phyloP scores from a whole-genome alignment of 2,329 filamentous ascomycete genomes.

The Colletotrichum echinochloae region DNA sequence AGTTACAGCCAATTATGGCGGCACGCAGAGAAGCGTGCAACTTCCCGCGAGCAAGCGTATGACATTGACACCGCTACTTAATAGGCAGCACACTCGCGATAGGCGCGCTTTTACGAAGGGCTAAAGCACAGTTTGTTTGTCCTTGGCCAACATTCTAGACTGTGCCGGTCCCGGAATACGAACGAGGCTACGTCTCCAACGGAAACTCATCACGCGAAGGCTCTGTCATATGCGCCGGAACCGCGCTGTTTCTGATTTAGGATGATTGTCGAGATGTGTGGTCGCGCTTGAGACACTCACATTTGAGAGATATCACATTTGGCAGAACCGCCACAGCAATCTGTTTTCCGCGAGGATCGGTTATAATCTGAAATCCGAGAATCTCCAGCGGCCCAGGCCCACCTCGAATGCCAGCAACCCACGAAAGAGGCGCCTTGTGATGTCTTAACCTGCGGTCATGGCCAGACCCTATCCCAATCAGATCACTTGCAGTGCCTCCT shows the following conservation, averaged over 20 bases:
- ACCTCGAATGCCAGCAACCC: not conserved
- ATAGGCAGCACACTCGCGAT: not conserved
- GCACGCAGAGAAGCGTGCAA: not conserved
- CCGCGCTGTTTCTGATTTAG: not conserved
- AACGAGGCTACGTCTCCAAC: conserved; percentile 4
- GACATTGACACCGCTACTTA: not conserved
- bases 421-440: not conserved
- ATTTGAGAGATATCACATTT: not conserved
- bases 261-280: conserved; percentile 9
- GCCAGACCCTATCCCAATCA: not conserved
- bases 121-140: not conserved
- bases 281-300: not conserved
- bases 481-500: conserved; percentile 3
- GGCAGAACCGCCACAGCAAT: conserved; percentile 6
- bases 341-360: not conserved
- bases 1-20: not conserved
- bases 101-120: conserved; percentile 6
- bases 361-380: conserved; percentile 12
- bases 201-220: not conserved
- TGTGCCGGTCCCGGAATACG: not conserved
- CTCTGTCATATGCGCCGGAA: not conserved
- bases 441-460: not conserved
- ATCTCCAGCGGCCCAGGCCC: conserved; percentile 1
- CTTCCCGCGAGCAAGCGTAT: not conserved
- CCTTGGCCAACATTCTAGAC: not conserved